Base-by-base conservation (phyloP, 2,329 filamentous ascomycete species). In the Acarospora socialis region DNA sequence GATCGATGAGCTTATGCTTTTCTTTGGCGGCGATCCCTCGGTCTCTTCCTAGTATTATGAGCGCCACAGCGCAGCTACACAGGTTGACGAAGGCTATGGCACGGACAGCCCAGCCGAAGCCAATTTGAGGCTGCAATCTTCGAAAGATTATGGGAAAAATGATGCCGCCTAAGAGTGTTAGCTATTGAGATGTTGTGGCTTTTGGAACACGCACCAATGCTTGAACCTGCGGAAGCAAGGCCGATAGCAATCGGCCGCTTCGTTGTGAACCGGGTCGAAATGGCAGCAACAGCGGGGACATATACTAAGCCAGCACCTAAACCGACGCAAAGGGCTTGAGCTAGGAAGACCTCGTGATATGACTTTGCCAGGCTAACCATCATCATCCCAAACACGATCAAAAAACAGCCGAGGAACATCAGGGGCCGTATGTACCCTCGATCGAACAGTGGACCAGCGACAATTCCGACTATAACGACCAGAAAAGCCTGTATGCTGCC, bases 71-170 rank as follows among this genome's bases (percentile, higher is more conserved):
- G 22, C 55, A 48, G 14, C 60, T 46, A 1, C 30, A 58, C 9
- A 66, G 48, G 33, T 40, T 36, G 7, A 65, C 47, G 36, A 68
- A 64, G 1, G 55, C 66, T 33, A 68, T 58, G 8, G 57, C 50
- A 2, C 66, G 53, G 2, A 64, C 53, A 0, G 69, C 61, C 70
- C 70, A 74, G 9, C 56, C 54, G 36, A 72, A 73, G 1, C 70
- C 68, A 9, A 72, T 45, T 12, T 46, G 45, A n/a, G 54, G 52
- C 40, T 65, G 57, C 3, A 68, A 52, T 40, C 46, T 47, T 44
- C 43, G 57, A 52, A 66, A 60, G 19, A 67, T 51, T 13, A 68
- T 43, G 2, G 61, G 60, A 35, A 61, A 62, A 21, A 66, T 47
- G 37, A 65, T 57, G 7, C 63, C 62, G 8, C 50, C 50, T 35